Percentiles rank a stretch among this genome's conserved stretches.
Conservation (phyloP, 495 filamentous ascomycete species). For the Extremus antarcticus region DNA sequence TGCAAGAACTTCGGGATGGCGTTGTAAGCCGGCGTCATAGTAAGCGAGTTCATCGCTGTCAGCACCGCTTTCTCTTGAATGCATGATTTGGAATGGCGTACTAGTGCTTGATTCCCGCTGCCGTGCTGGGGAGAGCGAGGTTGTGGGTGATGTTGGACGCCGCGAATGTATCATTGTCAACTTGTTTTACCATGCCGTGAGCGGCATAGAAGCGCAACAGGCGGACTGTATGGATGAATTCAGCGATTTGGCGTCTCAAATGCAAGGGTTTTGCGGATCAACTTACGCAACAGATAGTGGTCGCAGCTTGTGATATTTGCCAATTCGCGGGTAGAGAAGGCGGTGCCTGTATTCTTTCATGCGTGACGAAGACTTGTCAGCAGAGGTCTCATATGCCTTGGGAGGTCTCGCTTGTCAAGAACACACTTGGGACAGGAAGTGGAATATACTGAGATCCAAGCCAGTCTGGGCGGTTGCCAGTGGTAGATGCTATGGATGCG, state of each 20-base stretch:
- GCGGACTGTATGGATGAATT: not conserved
- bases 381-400: too few species aligned
- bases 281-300: not conserved
- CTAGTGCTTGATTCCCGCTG: conserved; percentile 2
- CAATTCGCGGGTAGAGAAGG: not conserved
- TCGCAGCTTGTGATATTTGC: not conserved
- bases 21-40: not conserved
- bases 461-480: conserved; percentile 1
- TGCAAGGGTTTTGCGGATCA: not conserved
- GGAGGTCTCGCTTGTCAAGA: too few species aligned
- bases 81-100: not conserved
- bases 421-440: too few species aligned
- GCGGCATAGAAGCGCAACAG: not conserved
- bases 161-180: not conserved
- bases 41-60: not conserved
- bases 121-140: not conserved
- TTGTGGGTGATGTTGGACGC: conserved; percentile 3
- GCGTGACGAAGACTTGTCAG: too few species aligned
- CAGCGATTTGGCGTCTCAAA: not conserved
- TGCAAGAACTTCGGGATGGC: not conserved
- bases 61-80: not conserved
- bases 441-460: not conserved
- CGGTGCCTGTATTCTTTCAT: too few species aligned
- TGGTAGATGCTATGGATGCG: conserved; percentile 1
- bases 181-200: not conserved